These are phyloP conservation scores for Malassezia obtusa DNA, from an alignment of 1,284 basidiomycete genomes.

Conservation along the genomic window DNA sequence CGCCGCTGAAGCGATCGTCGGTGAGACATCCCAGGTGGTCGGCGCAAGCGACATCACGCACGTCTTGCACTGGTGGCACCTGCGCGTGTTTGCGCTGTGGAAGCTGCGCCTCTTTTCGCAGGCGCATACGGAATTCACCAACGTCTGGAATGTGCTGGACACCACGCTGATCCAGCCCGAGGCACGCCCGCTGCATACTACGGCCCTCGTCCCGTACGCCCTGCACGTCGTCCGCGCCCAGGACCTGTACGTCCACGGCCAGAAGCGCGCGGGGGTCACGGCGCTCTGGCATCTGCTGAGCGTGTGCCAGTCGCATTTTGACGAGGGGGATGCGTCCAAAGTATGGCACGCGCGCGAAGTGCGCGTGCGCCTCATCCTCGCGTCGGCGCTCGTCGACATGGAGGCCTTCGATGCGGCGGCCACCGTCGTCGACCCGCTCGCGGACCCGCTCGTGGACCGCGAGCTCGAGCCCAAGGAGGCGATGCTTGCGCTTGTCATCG, in stretches of 20 bases:
- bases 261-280: neutral
- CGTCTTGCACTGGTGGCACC: conserved; percentile 13
- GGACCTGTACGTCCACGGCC: neutral
- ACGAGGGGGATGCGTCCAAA: neutral
- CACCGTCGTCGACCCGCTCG: neutral
- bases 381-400: conserved; percentile 7
- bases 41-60: neutral
- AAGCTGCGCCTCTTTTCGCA: conserved; percentile 4
- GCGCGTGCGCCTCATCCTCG: conserved; percentile 4
- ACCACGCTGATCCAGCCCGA: too few species aligned
- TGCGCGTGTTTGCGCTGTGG: conserved; percentile 7
- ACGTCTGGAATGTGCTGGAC: conserved; percentile 7
- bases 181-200: neutral
- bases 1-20: neutral
- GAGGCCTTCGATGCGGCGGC: neutral
- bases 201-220: neutral
- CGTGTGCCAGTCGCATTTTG: neutral
- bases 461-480: neutral
- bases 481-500: neutral
- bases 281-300: neutral
- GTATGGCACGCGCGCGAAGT: neutral
- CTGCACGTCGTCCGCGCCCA: conserved; percentile 5
- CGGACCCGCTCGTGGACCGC: neutral
- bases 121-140: neutral
- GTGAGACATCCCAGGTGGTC: neutral